Base-by-base conservation (phyloP, 2,329 filamentous ascomycete genomes). In the Ceratocystiopsis minuta region DNA sequence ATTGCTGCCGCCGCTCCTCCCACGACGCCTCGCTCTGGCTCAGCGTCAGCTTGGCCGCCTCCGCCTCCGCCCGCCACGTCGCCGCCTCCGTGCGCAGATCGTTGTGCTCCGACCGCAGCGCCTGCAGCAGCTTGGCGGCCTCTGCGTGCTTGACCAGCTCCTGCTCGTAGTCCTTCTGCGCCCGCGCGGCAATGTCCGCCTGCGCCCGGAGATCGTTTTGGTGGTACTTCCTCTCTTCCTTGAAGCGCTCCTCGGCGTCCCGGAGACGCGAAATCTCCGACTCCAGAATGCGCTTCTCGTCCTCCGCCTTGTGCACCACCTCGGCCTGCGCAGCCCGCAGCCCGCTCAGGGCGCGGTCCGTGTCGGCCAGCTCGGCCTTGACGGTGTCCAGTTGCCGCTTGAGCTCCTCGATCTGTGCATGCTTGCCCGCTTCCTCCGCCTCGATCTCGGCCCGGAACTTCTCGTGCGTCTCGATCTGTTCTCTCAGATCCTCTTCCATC, bases 81-180 rank as follows among this genome's bases (percentile, higher is more conserved):
- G 81, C 78, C 3, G 85, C 68, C 45, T 92, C 75, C 1, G 81
- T 80, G 61, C 84, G 87, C 46, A 96, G 62, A 50, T 83, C 67
- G 53, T 93, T 90, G 58, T 82, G 73, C 49, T 96, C 85, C 4
- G 68, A 67, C 40, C 90, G 82, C 39, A 94, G 66, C 41, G 69
- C 69, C 51, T 93, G 85, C 14, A 95, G 67, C 33, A 75, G 73
- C 60, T 86, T 87, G 13, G 88, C 84, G n/a, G 88, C 90, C 50
- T 95, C 85, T 2, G 87, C 88, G 60, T 98, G 90, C 63, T 90
- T 95, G 53, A 94, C 73, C 12, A 98, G 70, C 57, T 98, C 90
- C 48, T 78, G 78, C 58, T 98, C 92, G 55, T 98, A 98, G 51
- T 90, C 87, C 55, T 93, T 80, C 56, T 98, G 90, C 4, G 90